Evolutionary conservation across 169 alveolate genomes (phyloP), one percentile per base, ranked within the genome.

Genomic region (Cryptosporidium canis): DNA sequence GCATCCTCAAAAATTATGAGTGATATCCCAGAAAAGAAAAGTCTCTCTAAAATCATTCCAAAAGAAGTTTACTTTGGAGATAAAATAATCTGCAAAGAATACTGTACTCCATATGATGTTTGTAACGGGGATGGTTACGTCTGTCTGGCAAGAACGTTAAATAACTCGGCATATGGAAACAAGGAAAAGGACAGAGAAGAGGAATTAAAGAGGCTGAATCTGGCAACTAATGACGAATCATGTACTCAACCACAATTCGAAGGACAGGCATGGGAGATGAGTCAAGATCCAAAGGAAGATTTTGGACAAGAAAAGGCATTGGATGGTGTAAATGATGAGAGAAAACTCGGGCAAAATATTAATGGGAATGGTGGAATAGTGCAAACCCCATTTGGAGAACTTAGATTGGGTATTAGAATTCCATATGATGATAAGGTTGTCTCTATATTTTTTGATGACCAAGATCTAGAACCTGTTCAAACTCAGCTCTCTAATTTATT

Each of bases 301-400:
- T 31, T 29, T 4, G 21, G 27, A 51, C 33, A n/a, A 33, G 33
- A 51, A 18, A 51, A 51, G 27, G 24, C 24, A 31, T 9, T 61
- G 44, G 68, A 61, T 11, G 68, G 33, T 21, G 12, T 0, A 27
- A 16, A 61, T 29, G 29, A 61, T 12, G 68, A 12, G 14, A 31
- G 2, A 35, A 61, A 31, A 2, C 41, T 27, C 27, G 39, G 3
- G 11, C 41, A 35, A 33, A 61, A 33, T 31, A 3, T 31, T 29
- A 21, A 43, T 14, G 72, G 47, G 4, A 29, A 48, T 18, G 55
- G 70, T 53, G 87, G 87, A 2, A 63, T 77, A 18, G 87, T 77
- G 7, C 77, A 77, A n/a, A 77, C 87, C 27, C 87, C 87, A 43
- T 77, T 77, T 61, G 87, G 87, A 33, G 87, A 55, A 35, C 51